Conservation (phyloP, 208 protist genomes). For the Acanthamoeba healyi region DNA sequence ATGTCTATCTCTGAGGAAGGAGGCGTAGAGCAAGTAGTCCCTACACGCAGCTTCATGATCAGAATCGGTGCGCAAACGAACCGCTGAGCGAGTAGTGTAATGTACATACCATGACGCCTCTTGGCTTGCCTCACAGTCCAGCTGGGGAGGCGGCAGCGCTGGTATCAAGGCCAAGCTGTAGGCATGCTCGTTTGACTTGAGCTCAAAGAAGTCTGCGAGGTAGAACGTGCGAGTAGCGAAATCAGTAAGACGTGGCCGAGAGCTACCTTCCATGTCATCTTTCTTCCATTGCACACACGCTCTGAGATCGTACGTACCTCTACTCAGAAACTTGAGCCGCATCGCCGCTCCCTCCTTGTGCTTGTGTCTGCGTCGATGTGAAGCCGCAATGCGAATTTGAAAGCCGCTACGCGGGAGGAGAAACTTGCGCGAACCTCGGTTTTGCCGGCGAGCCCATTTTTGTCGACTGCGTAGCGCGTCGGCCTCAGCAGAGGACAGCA, state of each 20-base stretch:
- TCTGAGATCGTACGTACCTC: neutral
- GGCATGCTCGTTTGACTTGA: conserved; percentile 31
- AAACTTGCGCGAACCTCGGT: no score
- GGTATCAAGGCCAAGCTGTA: neutral
- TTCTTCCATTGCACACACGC: no score
- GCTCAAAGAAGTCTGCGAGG: conserved; percentile 33
- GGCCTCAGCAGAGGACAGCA: no score
- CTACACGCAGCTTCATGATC: neutral
- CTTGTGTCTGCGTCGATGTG: no score
- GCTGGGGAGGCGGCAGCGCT: neutral
- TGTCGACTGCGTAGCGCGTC: no score
- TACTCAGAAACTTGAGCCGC: conserved; percentile 12
- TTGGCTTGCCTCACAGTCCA: neutral
- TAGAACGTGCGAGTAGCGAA: neutral
- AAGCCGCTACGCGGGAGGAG: no score
- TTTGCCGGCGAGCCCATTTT: no score
- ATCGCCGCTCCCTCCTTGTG: no score
- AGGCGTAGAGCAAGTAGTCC: neutral
- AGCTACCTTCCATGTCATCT: neutral
- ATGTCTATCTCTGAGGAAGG: neutral
- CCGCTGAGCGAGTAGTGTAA: neutral
- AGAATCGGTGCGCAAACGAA: neutral
- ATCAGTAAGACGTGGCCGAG: no score
- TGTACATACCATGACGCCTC: neutral
- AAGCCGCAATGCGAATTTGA: no score